phyloP scores from a whole-genome alignment of 2,329 filamentous ascomycete genomes.

The Metarhizium robertsii region DNA sequence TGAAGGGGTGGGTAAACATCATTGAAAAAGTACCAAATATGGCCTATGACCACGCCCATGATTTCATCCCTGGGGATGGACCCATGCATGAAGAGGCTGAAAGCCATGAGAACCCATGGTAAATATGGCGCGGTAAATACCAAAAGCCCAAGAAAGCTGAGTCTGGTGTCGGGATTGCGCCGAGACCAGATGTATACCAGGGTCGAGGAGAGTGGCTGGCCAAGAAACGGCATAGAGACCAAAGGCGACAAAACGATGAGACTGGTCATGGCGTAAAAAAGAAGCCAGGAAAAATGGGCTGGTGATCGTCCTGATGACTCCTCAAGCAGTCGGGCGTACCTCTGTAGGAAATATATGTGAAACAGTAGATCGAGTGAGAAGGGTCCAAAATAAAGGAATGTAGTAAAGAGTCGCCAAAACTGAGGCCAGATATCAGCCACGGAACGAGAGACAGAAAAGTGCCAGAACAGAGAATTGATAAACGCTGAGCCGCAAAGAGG shows the following conservation, averaged over 20 bases:
- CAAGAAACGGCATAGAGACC: constrained; percentile 86
- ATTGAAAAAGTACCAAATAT: constrained; percentile 96
- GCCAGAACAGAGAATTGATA: not conserved
- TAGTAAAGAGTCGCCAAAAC: constrained; percentile 96
- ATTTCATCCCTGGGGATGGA: constrained; percentile 91
- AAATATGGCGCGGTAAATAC: constrained; percentile 92
- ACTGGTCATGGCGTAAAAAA: constrained; percentile 73
- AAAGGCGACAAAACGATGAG: constrained; percentile 77
- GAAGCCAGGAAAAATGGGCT: constrained; percentile 89
- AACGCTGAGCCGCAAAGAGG: not conserved
- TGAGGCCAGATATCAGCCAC: constrained; percentile 27
- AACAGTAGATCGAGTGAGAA: constrained; percentile 90
- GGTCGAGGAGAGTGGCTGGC: constrained; percentile 85
- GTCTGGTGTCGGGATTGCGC: constrained; percentile 80
- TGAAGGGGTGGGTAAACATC: constrained; percentile 93
- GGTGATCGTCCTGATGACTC: constrained; percentile 87
- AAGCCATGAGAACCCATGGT: constrained; percentile 90
- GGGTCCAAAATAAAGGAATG: constrained; percentile 95
- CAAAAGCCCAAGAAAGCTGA: constrained; percentile 81
- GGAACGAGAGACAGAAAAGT: constrained; percentile 1
- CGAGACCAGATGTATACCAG: constrained; percentile 98
- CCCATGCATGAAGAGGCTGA: constrained; percentile 85
- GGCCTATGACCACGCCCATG: constrained; percentile 87
- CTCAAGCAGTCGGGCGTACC: constrained; percentile 90
- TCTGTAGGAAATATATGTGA: constrained; percentile 96